These are phyloP conservation scores for Fonsecaea nubica DNA, from an alignment of 2,329 filamentous ascomycete species.

Conservation along the genomic window DNA sequence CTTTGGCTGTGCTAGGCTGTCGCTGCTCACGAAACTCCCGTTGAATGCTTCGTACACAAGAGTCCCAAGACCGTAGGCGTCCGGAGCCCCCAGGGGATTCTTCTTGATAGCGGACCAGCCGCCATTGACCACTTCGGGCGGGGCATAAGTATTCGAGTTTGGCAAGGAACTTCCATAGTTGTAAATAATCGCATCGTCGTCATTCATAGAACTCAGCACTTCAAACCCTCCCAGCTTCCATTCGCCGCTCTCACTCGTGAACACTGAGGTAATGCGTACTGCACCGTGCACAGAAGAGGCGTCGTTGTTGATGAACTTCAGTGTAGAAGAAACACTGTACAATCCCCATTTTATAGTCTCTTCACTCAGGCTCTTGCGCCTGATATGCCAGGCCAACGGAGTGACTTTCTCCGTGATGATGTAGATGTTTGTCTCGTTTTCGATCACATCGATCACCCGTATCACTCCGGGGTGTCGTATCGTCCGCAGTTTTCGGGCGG, in stretches of 20 bases:
- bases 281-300: slow-evolving; percentile 89
- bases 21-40: slow-evolving; percentile 74
- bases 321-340: slow-evolving; percentile 82
- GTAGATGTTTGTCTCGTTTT: slow-evolving; percentile 96
- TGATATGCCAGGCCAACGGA: slow-evolving; percentile 87
- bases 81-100: slow-evolving; percentile 78
- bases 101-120: slow-evolving; percentile 94
- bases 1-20: slow-evolving; percentile 85
- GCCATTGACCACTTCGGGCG: slow-evolving; percentile 81
- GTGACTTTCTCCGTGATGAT: slow-evolving; percentile 91
- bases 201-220: slow-evolving; percentile 90
- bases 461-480: slow-evolving; percentile 93
- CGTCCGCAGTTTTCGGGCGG: slow-evolving; percentile 89
- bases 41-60: slow-evolving; percentile 93
- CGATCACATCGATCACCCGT: slow-evolving; percentile 90
- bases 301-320: slow-evolving; percentile 96
- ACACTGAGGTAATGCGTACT: slow-evolving; percentile 83
- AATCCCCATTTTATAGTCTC: slow-evolving; percentile 98
- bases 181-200: slow-evolving; percentile 92
- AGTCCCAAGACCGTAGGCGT: slow-evolving; percentile 85
- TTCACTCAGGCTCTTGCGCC: slow-evolving; percentile 81
- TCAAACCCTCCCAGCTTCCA: slow-evolving; percentile 98
- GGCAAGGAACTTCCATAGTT: slow-evolving; percentile 87
- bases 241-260: slow-evolving; percentile 93
- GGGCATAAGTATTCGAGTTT: slow-evolving; percentile 81